Percentiles rank a stretch among this genome's conserved stretches.
phyloP scores from a whole-genome alignment of 192 early-diverging fungal species.

The Geranomyces michiganensis region DNA sequence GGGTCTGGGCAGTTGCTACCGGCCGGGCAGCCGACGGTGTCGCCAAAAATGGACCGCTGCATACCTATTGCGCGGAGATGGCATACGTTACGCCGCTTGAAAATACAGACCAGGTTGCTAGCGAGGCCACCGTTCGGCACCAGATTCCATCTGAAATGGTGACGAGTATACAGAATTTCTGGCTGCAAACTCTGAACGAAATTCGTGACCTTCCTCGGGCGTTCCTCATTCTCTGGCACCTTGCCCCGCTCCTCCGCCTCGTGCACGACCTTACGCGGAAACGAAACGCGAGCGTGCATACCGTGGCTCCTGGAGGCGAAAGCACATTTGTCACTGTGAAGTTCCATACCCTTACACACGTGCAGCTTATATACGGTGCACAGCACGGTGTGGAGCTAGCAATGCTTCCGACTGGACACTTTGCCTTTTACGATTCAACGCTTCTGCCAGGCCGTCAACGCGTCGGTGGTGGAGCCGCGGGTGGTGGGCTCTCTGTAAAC shows the following conservation, averaged over 20 bases:
- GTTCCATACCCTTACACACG: slow-evolving; percentile 7
- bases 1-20: slow-evolving; percentile 5
- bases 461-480: not conserved
- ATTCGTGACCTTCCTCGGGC: not conserved
- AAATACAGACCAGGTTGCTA: not conserved
- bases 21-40: not conserved
- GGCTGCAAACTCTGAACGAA: not conserved
- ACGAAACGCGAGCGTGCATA: not conserved
- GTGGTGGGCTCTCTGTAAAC: not conserved
- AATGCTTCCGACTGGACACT: slow-evolving; percentile 2
- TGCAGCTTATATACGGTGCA: slow-evolving; percentile 16
- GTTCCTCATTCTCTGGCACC: slow-evolving; percentile 16
- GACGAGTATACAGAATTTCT: not conserved
- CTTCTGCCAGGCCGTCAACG: not conserved
- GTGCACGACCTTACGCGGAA: slow-evolving; percentile 1
- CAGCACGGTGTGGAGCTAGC: slow-evolving; percentile 21
- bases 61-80: not conserved
- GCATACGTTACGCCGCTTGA: not conserved
- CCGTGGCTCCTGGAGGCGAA: not conserved
- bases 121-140: not conserved
- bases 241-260: slow-evolving; percentile 9
- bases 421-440: slow-evolving; percentile 18
- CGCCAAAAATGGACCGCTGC: not conserved
- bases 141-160: slow-evolving; percentile 8
- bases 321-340: not conserved